Evolutionary conservation across 805 yeast genomes (phyloP), one percentile per base, ranked within the genome.

Genomic region (Lachancea thermotolerans): DNA sequence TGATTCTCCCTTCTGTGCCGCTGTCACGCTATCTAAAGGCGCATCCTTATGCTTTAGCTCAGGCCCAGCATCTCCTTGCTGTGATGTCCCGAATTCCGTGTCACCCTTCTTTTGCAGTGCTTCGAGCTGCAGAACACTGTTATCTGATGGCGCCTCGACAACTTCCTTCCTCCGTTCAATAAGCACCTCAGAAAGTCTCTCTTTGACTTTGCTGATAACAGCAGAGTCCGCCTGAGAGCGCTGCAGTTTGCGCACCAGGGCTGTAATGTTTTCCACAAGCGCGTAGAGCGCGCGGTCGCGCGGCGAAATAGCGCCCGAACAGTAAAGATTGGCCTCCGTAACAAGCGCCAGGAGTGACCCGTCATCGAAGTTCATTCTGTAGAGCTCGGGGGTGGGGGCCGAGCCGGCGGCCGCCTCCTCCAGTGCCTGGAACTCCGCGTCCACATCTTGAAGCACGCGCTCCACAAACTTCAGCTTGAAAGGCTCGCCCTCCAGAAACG

Each of bases 381-480:
- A 43, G 27, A 38, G 38, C 12, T 15, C 14, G 14, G 38, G 25
- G 17, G 28, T 30, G 15, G 15, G 37, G 12, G 16, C 31, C 15
- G 38, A 7, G 10, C 6, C 39, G 2, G 25, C 9, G 12, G 50
- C 36, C 4, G 21, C 34, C 7, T 31, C 41, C 11, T 47, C 41
- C 15, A 44, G 42, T 8, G 16, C n/a, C 8, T 39, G 35, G 11
- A 51, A 37, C 36, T 47, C 45, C 10, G 34, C 35, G 8, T 43
- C 42, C 27, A 49, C 45, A 27, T 47, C 48, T 14, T 38, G 41
- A 25, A 45, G 35, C 27, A 48, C 34, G 28, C 46, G 45, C 14
- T 39, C 52, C 32, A 35, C 39, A n/a, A 49, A 35, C 38, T 42
- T 48, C 21, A 34, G 15, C 32, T 49, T 45, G 35, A 52, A 51